phyloP scores from a whole-genome alignment of 768 basidiomycete species.

The Leccinum ochraceum region DNA sequence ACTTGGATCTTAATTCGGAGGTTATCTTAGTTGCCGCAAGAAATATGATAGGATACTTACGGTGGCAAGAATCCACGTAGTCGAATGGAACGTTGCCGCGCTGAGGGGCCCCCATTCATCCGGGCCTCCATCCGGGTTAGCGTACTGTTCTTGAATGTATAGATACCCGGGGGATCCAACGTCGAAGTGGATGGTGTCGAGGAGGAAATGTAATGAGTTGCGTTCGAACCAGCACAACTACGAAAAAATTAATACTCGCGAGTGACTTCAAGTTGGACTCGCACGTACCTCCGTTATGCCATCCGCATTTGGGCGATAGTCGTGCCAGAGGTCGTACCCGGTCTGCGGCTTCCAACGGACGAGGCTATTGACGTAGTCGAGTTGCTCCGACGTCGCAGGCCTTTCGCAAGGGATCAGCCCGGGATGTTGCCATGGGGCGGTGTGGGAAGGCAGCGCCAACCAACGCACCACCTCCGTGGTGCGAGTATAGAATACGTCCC shows the following conservation, averaged over 20 bases:
- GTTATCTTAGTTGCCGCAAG: not conserved
- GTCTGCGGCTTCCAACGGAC: not conserved
- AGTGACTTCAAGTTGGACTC: not conserved
- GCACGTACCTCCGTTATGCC: not conserved
- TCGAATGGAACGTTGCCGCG: not conserved
- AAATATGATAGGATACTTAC: too few species aligned
- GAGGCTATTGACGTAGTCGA: not conserved
- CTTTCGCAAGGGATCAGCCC: not conserved
- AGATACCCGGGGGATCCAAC: not conserved
- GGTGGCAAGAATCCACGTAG: not conserved
- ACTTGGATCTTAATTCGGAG: not conserved
- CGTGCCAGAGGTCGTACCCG: not conserved
- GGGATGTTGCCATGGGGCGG: not conserved
- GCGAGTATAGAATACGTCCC: not conserved
- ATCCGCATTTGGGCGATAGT: not conserved
- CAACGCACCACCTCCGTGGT: not conserved
- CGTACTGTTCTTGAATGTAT: not conserved
- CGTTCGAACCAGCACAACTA: not conserved
- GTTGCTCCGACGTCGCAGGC: not conserved
- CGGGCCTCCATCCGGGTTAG: not conserved
- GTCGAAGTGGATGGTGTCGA: not conserved
- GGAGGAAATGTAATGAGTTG: not conserved
- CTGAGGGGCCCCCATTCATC: not conserved
- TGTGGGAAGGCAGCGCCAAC: not conserved
- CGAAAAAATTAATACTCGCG: too few species aligned